Evolutionary conservation across 192 early-diverging fungal genomes (phyloP).

Genomic region (Spizellomyces sp.): DNA sequence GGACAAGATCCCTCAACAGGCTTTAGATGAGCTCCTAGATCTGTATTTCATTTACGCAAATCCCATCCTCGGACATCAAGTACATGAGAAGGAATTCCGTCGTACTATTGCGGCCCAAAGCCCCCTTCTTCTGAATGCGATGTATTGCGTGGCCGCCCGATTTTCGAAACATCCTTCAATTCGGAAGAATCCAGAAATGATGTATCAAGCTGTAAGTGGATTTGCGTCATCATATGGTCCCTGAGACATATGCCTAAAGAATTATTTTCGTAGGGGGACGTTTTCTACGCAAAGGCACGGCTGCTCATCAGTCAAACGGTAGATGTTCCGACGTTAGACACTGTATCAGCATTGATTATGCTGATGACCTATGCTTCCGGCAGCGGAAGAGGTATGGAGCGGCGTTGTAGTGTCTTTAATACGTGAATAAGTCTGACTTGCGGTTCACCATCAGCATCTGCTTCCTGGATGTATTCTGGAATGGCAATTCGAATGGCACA

Average conservation of each 20-base stretch:
- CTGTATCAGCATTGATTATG: constrained; percentile 29
- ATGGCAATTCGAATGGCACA: constrained; percentile 40
- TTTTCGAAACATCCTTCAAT: constrained; percentile 33
- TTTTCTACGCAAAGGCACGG: constrained; percentile 28
- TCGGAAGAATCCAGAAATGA: constrained; percentile 10
- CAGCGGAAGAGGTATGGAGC: constrained; percentile 25
- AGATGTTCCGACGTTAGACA: constrained; percentile 27
- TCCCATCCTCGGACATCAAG: constrained; percentile 20
- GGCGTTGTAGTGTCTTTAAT: background rate
- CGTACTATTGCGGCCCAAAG: background rate
- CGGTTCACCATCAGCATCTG: constrained; percentile 14
- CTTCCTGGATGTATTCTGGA: constrained; percentile 39
- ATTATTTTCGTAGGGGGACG: constrained; percentile 11
- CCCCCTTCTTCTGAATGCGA: constrained; percentile 23
- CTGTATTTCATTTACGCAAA: constrained; percentile 33
- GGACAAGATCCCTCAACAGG: constrained; percentile 18
- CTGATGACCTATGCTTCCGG: constrained; percentile 32
- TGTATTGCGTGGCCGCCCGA: constrained; percentile 30
- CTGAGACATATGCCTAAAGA: background rate
- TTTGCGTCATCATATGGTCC: background rate
- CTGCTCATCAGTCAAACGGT: constrained; percentile 16
- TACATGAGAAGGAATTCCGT: constrained; percentile 31
- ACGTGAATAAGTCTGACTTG: constrained; percentile 6
- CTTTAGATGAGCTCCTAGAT: constrained; percentile 29
- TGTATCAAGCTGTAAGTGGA: constrained; percentile 14